Evolutionary conservation across 805 yeast genomes (phyloP).

Genomic region (Saturnispora hagleri): DNA sequence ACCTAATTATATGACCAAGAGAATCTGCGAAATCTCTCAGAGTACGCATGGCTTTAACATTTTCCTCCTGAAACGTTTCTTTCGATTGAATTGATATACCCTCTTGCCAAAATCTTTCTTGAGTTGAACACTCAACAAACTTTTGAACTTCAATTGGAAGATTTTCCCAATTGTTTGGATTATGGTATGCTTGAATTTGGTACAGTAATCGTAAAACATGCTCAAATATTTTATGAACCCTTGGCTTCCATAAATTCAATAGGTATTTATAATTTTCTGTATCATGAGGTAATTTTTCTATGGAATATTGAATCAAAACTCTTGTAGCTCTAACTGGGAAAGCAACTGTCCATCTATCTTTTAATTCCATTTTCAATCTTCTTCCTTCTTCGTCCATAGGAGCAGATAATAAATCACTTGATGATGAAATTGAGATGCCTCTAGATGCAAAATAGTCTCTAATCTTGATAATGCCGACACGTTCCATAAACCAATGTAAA

Average conservation of each 20-base stretch:
- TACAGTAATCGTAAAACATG: conserved; percentile 78
- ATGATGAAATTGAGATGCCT: conserved; percentile 70
- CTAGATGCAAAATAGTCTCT: conserved; percentile 83
- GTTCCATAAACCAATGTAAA: conserved; percentile 96
- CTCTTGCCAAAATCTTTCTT: conserved; percentile 97
- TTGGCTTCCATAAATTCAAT: conserved; percentile 80
- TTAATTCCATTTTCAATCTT: conserved; percentile 61
- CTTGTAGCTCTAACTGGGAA: conserved; percentile 96
- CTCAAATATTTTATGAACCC: conserved; percentile 86
- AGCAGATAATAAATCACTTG: conserved; percentile 65
- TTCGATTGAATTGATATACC: conserved; percentile 92
- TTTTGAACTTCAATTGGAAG: conserved; percentile 85
- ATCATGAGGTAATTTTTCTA: conserved; percentile 78
- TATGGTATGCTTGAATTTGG: conserved; percentile 90
- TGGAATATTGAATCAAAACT: conserved; percentile 88
- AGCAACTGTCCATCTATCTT: conserved; percentile 86
- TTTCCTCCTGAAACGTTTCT: conserved; percentile 91
- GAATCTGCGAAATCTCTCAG: conserved; percentile 95
- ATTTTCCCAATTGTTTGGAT: conserved; percentile 84
- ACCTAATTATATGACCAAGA: conserved; percentile 90
- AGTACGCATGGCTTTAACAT: conserved; percentile 87
- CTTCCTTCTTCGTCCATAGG: conserved; percentile 88
- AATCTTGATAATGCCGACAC: conserved; percentile 88
- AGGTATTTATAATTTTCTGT: conserved; percentile 65
- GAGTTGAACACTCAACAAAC: conserved; percentile 81